Evolutionary conservation across 2,329 filamentous ascomycete species (phyloP), one percentile per base, ranked within the genome.

Genomic region (Cordyceps militaris): DNA sequence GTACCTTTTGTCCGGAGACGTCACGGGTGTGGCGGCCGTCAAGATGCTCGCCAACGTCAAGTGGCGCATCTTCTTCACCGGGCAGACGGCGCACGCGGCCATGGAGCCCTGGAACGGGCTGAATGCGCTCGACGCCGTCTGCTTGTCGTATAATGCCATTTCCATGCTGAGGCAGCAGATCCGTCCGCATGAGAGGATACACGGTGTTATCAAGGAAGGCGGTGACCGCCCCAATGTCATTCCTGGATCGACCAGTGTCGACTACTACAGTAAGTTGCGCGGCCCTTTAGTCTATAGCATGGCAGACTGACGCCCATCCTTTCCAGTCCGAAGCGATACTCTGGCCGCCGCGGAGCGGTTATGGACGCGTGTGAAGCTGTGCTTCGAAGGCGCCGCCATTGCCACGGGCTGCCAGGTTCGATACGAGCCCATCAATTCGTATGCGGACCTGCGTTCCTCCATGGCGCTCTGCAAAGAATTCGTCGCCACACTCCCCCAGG

Each of bases 141-240:
- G 79, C 1, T 61, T 71, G 7, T 66, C 68, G 0, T 73, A 74
- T 63, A 73, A 69, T 68, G 55, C 71, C 60, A 68, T 81, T 44
- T 70, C 74, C 14, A 70, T 78, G 58, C 64, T 80, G 28, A 72
- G 78, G 3, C 78, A 82, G 67, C 79, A 82, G 63, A 72, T 78
- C 9, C 67, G 67, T 6, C 76, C 78, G 0, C 68, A 74, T 10
- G 72, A 79, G 58, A 74, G 79, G 14, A 72, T 82, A n/a, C 77
- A 81, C 61, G 76, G 75, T 47, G 72, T 79, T 2, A 74, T 82
- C 53, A 65, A 67, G 7, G 66, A 75, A 14, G 72, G 69, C 0
- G 74, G 74, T 1, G 69, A 69, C 19, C 70, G 70, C 19, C 68
- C 73, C 4, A 77, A 77, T 57, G 66, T 77, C 19, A 76, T 77